Evolutionary conservation across 129 eudicot species (phyloP).

Genomic region (Escallonia herrerae): DNA sequence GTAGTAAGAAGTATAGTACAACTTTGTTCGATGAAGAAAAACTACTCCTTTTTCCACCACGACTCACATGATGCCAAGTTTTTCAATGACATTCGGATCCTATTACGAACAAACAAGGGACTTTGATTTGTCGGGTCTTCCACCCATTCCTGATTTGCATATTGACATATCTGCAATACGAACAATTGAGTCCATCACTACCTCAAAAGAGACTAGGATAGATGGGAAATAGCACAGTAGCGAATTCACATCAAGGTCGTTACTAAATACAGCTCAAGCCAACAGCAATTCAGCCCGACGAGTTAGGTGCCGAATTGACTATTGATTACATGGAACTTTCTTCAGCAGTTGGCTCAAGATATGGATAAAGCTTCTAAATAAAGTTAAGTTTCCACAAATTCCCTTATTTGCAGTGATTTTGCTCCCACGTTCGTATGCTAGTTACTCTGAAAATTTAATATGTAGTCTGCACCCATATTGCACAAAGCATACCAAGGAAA

Average conservation of each 20-base stretch:
- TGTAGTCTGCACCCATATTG: background rate
- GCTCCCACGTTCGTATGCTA: background rate
- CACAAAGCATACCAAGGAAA: background rate
- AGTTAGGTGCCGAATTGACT: background rate
- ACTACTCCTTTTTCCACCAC: background rate
- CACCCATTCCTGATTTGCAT: conserved; percentile 72
- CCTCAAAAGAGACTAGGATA: conserved; percentile 8
- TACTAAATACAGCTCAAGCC: background rate
- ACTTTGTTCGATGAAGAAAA: too few relatives aligned
- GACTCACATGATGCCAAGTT: conserved; percentile 50
- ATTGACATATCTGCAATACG: conserved; percentile 58
- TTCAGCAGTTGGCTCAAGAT: background rate
- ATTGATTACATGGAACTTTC: background rate
- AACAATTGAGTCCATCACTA: conserved; percentile 4
- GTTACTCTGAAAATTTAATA: background rate
- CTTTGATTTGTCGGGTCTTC: conserved; percentile 94
- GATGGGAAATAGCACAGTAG: background rate
- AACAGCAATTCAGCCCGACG: background rate
- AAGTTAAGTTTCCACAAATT: background rate
- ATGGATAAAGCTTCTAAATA: background rate
- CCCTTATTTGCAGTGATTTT: background rate
- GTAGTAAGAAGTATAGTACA: too few relatives aligned
- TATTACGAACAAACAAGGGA: conserved; percentile 65
- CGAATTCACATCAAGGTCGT: background rate
- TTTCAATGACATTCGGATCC: conserved; percentile 62